Conservation (phyloP, 2,329 filamentous ascomycete genomes). For the Chaetomium globosum region DNA sequence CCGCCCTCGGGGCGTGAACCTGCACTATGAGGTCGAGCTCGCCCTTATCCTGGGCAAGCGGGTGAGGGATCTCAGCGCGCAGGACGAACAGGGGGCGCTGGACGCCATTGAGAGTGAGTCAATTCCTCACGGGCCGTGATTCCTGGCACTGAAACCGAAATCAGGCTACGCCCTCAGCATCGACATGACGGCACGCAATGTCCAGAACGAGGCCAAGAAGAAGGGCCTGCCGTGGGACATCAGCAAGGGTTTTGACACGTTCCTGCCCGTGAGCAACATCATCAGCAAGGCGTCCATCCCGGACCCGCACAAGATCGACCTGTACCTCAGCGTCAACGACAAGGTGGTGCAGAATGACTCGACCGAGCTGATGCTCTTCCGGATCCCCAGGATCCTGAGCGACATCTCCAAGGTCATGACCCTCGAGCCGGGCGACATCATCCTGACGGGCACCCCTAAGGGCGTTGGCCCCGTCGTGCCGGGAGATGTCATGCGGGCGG, state of each 20-base stretch:
- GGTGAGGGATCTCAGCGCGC: constrained; percentile 71
- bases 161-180: constrained; percentile 82
- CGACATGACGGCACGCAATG: constrained; percentile 95
- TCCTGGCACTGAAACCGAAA: not conserved
- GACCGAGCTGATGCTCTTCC: constrained; percentile 92
- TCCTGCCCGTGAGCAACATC: constrained; percentile 80
- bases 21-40: constrained; percentile 96
- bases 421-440: constrained; percentile 85
- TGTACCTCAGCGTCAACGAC: constrained; percentile 84
- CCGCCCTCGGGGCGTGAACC: constrained; percentile 76
- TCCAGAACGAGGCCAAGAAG: constrained; percentile 95
- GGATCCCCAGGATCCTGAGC: constrained; percentile 80
- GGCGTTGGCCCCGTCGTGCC: constrained; percentile 84
- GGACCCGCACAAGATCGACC: constrained; percentile 83
- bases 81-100: constrained; percentile 74
- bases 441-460: constrained; percentile 96
- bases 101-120: constrained; percentile 75
- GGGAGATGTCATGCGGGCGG: constrained; percentile 85
- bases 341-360: constrained; percentile 79
- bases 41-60: constrained; percentile 84
- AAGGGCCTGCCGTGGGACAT: constrained; percentile 96
- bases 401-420: constrained; percentile 97
- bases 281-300: constrained; percentile 80
- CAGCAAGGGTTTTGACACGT: constrained; percentile 97
- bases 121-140: constrained; percentile 22